Conservation (phyloP, 148 eudicot species). For the Chenopodium album region DNA sequence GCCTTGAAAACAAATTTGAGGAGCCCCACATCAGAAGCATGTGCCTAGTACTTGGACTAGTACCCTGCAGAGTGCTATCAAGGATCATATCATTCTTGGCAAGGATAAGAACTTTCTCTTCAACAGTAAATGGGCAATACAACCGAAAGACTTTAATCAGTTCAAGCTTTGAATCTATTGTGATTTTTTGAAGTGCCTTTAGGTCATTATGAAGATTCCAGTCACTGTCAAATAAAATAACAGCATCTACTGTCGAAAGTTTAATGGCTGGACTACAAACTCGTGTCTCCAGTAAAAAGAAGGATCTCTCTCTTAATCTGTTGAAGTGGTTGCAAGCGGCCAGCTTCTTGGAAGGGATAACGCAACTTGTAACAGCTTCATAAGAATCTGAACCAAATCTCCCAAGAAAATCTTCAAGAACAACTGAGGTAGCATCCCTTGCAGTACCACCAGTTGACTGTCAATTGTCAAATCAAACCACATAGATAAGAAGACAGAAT, state of each 20-base stretch:
- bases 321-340: slow-evolving; percentile 53
- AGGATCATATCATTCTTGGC: slow-evolving; percentile 54
- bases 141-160: slow-evolving; percentile 63
- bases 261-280: slow-evolving; percentile 58
- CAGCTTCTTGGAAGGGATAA: slow-evolving; percentile 38
- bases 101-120: slow-evolving; percentile 62
- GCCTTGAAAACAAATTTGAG: slow-evolving; percentile 49
- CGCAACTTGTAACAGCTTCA: slow-evolving; percentile 46
- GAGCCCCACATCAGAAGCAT: slow-evolving; percentile 72
- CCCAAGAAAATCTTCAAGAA: slow-evolving; percentile 64
- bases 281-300: slow-evolving; percentile 60
- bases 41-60: slow-evolving; percentile 44
- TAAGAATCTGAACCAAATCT: slow-evolving; percentile 70
- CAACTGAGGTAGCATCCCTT: slow-evolving; percentile 44
- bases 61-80: slow-evolving; percentile 37
- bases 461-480: slow-evolving; percentile 7
- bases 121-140: slow-evolving; percentile 61
- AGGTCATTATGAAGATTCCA: slow-evolving; percentile 74
- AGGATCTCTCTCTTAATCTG: slow-evolving; percentile 39
- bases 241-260: slow-evolving; percentile 49
- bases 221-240: slow-evolving; percentile 65
- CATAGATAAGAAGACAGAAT: not conserved
- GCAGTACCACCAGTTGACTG: slow-evolving; percentile 60
- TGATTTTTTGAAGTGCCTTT: slow-evolving; percentile 60
- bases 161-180: slow-evolving; percentile 50